A percentile compares a stretch with the other conserved stretches of the same genome.
phyloP scores from a whole-genome alignment of 768 basidiomycete species.

The Gyrodon lividus region DNA sequence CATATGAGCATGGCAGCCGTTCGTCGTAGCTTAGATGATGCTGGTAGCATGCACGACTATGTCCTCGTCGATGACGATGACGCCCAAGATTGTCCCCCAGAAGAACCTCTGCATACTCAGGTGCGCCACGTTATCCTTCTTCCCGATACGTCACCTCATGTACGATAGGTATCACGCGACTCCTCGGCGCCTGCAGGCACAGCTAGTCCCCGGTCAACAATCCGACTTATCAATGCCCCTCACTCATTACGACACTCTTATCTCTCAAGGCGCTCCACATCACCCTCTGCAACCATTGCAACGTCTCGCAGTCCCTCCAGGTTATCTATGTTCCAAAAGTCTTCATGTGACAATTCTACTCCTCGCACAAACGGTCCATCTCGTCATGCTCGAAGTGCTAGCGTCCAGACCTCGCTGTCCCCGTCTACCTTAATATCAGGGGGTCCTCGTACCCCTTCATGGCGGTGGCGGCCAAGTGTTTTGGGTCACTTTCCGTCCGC shows the following conservation, averaged over 20 bases:
- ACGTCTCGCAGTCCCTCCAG: constrained; percentile 37
- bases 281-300: constrained; percentile 39
- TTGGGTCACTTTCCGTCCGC: constrained; percentile 60
- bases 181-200: constrained; percentile 21
- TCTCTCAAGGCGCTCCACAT: constrained; percentile 42
- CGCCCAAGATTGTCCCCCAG: constrained; percentile 25
- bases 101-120: constrained; percentile 13
- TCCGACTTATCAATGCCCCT: constrained; percentile 36
- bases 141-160: constrained; percentile 18
- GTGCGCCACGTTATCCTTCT: constrained; percentile 30
- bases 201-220: constrained; percentile 31
- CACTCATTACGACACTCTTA: constrained; percentile 42
- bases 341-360: constrained; percentile 24
- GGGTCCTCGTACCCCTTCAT: constrained; percentile 22
- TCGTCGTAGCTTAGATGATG: constrained; percentile 31
- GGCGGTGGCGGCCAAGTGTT: constrained; percentile 65
- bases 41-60: constrained; percentile 38
- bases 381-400: constrained; percentile 49
- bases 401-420: constrained; percentile 44
- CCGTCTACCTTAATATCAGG: constrained; percentile 8
- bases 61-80: constrained; percentile 39
- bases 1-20: constrained; percentile 32
- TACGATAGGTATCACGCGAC: constrained; percentile 23
- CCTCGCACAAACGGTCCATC: constrained; percentile 28
- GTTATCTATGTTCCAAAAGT: constrained; percentile 44